A percentile compares a stretch with the other conserved stretches of the same genome.
Conservation (phyloP, 179 eudicot genomes). For the Pouteria campechiana region DNA sequence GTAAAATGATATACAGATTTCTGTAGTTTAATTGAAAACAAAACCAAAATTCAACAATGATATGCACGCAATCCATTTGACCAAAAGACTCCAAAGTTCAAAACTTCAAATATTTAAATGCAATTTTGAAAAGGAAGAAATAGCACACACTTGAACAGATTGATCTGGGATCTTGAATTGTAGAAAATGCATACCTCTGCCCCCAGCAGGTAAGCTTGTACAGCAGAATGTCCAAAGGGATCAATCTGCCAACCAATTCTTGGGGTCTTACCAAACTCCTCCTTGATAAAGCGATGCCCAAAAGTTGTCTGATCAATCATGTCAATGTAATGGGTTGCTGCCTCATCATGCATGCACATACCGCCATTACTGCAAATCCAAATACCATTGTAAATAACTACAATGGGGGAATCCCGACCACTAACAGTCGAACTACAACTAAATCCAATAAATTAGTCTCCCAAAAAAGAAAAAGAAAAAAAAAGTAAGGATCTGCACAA, state of each 20-base stretch:
- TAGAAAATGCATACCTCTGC: conserved; percentile 59
- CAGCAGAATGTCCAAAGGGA: conserved; percentile 98
- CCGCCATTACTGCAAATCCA: conserved; percentile 97
- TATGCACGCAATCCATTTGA: no score
- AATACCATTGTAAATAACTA: conserved; percentile 2
- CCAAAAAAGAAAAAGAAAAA: not conserved
- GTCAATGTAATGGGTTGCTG: conserved; percentile 83
- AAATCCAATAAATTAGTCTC: no score
- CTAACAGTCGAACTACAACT: no score
- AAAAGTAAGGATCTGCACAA: not conserved
- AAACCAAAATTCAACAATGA: no score
- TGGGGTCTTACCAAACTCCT: conserved; percentile 63
- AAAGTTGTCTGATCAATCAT: conserved; percentile 90
- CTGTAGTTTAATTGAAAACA: no score
- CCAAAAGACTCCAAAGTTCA: no score
- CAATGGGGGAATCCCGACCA: no score
- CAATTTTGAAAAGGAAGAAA: no score
- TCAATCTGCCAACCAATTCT: conserved; percentile 98
- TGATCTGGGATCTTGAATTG: no score
- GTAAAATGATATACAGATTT: no score
- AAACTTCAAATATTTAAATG: no score
- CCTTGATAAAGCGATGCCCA: conserved; percentile 65
- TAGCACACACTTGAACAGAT: no score
- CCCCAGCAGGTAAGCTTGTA: conserved; percentile 96
- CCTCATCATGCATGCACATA: conserved; percentile 98